Evolutionary conservation across 2,329 filamentous ascomycete species (phyloP), one percentile per base, ranked within the genome.

Genomic region (Cladobotryum protrusum): DNA sequence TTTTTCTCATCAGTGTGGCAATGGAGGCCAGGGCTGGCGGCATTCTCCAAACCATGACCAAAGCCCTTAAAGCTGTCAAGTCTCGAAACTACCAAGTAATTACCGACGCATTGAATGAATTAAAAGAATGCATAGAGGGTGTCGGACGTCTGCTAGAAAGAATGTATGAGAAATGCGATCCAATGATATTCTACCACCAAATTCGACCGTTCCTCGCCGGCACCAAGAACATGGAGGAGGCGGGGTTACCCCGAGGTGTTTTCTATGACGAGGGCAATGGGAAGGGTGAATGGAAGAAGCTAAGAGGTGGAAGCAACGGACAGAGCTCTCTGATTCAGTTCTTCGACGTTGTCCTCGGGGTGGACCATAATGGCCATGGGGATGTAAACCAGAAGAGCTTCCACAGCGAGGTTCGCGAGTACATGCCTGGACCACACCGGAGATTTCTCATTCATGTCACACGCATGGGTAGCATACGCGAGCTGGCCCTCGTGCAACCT

Each of bases 281-380:
- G 1, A 72, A 73, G 13, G 79, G 83, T 0, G 71, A 78, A 34
- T 95, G 89, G 76, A 76, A 83, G 15, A 84, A 92, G 58, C 86
- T 87, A 51, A 81, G 87, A n/a, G 92, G 92, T 15, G 92, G 92
- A 4, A 95, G 88, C 65, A 96, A 96, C 61, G 92, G 91, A 0
- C 92, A 97, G 67, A 92, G 87, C 66, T 95, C 89, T 1, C 74
- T 96, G 39, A 90, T 97, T 52, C 90, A 96, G 61, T 93, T 96
- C 71, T 89, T 96, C 66, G 92, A 97, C 63, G 78, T 95, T 13
- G 81, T 90, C 0, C 77, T 97, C 0, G 89, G 89, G 2, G 78
- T 97, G 13, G 85, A 95, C 61, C 92, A 97, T 69, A 62, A 61
- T 2, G 67, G 70, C 2, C 67, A 68, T 43, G 72, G 71, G 1